Evolutionary conservation across 176 grass and related monocot species (phyloP).

Genomic region (Zoysia pacifica): DNA sequence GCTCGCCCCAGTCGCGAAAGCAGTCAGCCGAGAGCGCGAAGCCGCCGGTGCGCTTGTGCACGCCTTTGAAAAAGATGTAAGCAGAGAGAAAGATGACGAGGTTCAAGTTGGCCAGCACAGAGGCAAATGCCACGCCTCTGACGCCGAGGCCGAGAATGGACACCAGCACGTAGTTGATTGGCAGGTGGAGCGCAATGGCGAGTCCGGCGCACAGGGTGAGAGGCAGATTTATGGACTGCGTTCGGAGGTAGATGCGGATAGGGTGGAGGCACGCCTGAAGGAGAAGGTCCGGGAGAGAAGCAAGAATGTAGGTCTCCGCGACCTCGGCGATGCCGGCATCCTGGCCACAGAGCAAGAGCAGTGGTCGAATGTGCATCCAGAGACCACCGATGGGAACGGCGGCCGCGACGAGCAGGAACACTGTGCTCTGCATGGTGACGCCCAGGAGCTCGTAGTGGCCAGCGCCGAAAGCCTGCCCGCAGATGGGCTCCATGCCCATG

Average conservation of each 20-base stretch:
- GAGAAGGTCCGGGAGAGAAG: slow-evolving; percentile 72
- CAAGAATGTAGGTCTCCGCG: slow-evolving; percentile 80
- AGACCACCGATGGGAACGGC: slow-evolving; percentile 56
- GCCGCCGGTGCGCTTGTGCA: slow-evolving; percentile 59
- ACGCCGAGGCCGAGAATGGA: slow-evolving; percentile 66
- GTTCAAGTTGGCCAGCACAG: slow-evolving; percentile 69
- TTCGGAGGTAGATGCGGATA: slow-evolving; percentile 71
- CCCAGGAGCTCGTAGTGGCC: slow-evolving; percentile 60
- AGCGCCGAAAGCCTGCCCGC: slow-evolving; percentile 80
- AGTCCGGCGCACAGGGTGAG: slow-evolving; percentile 70
- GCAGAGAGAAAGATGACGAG: slow-evolving; percentile 67
- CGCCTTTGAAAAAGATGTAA: slow-evolving; percentile 55
- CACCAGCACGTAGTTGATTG: slow-evolving; percentile 77
- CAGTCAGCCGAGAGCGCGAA: slow-evolving; percentile 57
- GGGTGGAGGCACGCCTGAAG: slow-evolving; percentile 79
- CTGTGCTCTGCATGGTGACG: slow-evolving; percentile 63
- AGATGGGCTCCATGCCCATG: slow-evolving; percentile 94
- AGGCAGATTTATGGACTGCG: slow-evolving; percentile 80
- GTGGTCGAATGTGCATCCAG: slow-evolving; percentile 67
- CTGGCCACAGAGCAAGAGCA: slow-evolving; percentile 82
- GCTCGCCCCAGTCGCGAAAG: slow-evolving; percentile 71
- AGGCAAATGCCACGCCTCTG: slow-evolving; percentile 67
- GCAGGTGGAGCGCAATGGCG: slow-evolving; percentile 74
- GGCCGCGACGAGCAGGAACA: slow-evolving; percentile 66
- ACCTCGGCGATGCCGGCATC: slow-evolving; percentile 60